Percentiles rank a stretch among this genome's conserved stretches.
Evolutionary conservation across 192 early-diverging fungal genomes (phyloP).

Genomic region (Mortierella alpina): DNA sequence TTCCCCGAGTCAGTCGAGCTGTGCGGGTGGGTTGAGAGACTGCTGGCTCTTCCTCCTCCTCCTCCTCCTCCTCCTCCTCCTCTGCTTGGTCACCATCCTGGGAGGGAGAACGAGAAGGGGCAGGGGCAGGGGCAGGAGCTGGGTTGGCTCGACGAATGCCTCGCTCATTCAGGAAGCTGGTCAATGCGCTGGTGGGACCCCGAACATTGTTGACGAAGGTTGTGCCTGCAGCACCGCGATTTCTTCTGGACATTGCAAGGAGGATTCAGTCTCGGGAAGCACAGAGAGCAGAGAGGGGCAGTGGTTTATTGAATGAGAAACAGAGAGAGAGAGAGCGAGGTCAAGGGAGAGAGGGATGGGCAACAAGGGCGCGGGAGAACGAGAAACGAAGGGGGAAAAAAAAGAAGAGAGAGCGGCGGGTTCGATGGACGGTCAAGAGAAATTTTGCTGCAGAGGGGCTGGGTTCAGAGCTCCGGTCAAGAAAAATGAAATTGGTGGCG

Average conservation of each 20-base stretch:
- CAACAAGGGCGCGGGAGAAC: not conserved
- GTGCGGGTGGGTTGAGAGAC: constrained; percentile 15
- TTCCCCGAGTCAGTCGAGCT: constrained; percentile 39
- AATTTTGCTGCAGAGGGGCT: not conserved
- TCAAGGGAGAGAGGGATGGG: not conserved
- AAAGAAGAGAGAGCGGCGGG: not conserved
- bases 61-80: not conserved
- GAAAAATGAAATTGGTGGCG: not conserved
- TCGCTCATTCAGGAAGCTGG: constrained; percentile 59
- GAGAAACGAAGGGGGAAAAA: not conserved
- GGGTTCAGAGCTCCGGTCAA: no score
- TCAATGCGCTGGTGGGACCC: constrained; percentile 64
- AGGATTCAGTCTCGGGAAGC: not conserved
- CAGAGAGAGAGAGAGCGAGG: not conserved
- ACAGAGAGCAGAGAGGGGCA: constrained; percentile 2
- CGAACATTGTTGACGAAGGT: constrained; percentile 58
- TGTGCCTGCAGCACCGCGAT: constrained; percentile 16
- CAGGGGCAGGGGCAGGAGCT: constrained; percentile 31
- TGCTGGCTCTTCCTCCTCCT: not conserved
- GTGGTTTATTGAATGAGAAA: not conserved
- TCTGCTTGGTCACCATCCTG: not conserved
- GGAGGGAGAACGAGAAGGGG: not conserved
- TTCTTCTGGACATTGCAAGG: constrained; percentile 43
- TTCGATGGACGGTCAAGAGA: not conserved
- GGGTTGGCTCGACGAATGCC: constrained; percentile 54